Base-by-base conservation (phyloP, 116 monocot species). In the Trichopus zeylanicus region DNA sequence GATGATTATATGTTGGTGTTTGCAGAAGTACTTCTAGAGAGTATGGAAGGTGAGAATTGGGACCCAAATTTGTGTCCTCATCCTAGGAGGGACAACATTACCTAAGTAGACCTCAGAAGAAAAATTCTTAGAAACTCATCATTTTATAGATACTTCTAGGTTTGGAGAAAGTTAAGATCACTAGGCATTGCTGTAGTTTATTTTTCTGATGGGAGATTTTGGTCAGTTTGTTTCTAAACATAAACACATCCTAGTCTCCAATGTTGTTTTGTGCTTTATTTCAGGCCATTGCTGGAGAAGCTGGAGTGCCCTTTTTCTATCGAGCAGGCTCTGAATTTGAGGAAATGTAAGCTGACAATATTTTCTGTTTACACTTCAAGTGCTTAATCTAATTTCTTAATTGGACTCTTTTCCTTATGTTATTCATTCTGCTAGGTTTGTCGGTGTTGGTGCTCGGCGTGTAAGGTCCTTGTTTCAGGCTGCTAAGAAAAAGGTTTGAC, bases 311-410 rank as follows among this genome's bases (percentile, higher is more conserved):
- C 18, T 95, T 95, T 65, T 95, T 95, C 73, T 95, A 90, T 56
- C 80, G 90, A 78, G 95, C 95, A 69, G 95, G 95, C 51, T 95
- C 95, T 70, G 95, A 95, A 74, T 90, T 95, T 77, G 95, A 95
- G 71, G 95, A 95, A 81, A 95, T 95, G 95, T 95, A 81, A 74
- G 95, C 48, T 60, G 54, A 6, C 18, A 31, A 23, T 63, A 9
- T 38, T 11, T 1, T 47, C 16, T 47, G 13, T 21, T 18, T 51
- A 22, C 23, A 23, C 21, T 51, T 5, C 20, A 5, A 26, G n/a
- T 42, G 13, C 8, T 13, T n/a, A 18, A 42, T 42, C 42, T 42
- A n/a, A 42, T 42, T 12, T 9, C 13, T 42, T 42, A n/a, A 3
- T 42, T 3, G 13, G 21, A 0, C 8, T 23, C 25, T 51, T 26